Evolutionary conservation across 306 rosid genomes (phyloP), one percentile per base, ranked within the genome.

Genomic region (Ormosia semicastrata): DNA sequence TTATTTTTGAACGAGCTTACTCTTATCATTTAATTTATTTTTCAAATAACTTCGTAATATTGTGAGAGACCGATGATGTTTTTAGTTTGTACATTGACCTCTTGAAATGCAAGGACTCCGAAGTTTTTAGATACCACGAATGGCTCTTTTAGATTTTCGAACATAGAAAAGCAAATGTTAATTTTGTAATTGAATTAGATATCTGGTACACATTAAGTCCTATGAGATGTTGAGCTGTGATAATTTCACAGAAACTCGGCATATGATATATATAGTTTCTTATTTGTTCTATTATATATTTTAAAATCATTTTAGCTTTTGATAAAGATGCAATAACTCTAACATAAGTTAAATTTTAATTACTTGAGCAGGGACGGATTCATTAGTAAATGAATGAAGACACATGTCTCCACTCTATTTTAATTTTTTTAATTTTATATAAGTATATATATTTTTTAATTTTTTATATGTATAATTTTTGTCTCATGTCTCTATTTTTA

Each of bases 151-250:
- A 91, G 89, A 76, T 88, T 91, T 88, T 86, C 84, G 53, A 92
- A 86, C 53, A 89, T 89, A 89, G 87, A 81, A 89, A 86, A 78
- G 75, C 92, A 56, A 52, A 78, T 50, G 95, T 91, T 37, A 88
- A 86, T 83, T 82, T 92, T 81, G 44, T 89, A 64, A 91, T 89
- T 37, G 95, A 91, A n/a, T n/a, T n/a, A n/a, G n/a, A n/a, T n/a
- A n/a, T n/a, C n/a, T n/a, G 82, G 84, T 91, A 83, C 36, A 33
- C 36, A n/a, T 33, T 33, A 33, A 1, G 87, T 89, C 69, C 89
- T 76, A 82, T 89, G 2, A 81, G 88, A 18, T 43, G 24, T 70
- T 75, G 50, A 63, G 34, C 67, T 7, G 36, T 50, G 43, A 11
- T 81, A 34, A 53, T 34, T 32, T 66, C n/a, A 37, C 11, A 15